Base-by-base conservation (phyloP, 768 basidiomycete genomes). In the Boletus reticuloceps region DNA sequence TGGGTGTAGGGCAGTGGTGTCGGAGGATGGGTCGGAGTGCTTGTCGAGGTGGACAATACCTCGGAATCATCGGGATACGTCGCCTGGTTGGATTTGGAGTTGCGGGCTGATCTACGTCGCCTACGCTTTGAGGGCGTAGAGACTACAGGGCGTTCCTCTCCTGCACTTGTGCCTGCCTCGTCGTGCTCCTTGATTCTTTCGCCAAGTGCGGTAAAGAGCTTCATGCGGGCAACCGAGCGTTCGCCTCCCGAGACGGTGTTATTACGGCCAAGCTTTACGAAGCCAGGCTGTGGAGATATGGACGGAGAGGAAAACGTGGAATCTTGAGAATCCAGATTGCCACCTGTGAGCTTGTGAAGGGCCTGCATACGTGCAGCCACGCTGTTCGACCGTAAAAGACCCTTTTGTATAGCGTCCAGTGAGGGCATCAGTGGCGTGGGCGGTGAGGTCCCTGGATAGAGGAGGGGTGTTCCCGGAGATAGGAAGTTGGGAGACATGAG, bases 341-440 rank as follows among this genome's bases (percentile, higher is more conserved):
- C 88, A 39, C 90, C 89, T 1, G 88, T 93, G 52, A 97, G 76
- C 68, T 93, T 94, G 54, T 72, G 84, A 82, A 96, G 83, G 5
- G 93, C 93, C 65, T 87, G 81, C 48, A 85, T 81, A 50, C 88
- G 81, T 20, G 88, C 89, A n/a, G 90, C 79, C 12, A 84, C 91
- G 64, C 94, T 95, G 68, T 95, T 94, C 3, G 94, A 95, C 19
- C 94, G 86, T 65, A 91, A 86, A 4, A 97, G 80, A 16, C 88
- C 87, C 64, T 78, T 82, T 66, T 86, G 86, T 37, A 95, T 74
- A 20, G 87, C 89, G 63, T 91, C 88, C 7, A 96, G 77, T 5
- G 89, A 83, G 0, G 91, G 91, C 36, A 88, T 70, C 63, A 83
- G 69, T 17, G 89, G 87, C 1, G 64, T 59, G 4, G 84, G 85